Evolutionary conservation across 495 filamentous ascomycete species (phyloP).

Genomic region (Cercophora sp.): DNA sequence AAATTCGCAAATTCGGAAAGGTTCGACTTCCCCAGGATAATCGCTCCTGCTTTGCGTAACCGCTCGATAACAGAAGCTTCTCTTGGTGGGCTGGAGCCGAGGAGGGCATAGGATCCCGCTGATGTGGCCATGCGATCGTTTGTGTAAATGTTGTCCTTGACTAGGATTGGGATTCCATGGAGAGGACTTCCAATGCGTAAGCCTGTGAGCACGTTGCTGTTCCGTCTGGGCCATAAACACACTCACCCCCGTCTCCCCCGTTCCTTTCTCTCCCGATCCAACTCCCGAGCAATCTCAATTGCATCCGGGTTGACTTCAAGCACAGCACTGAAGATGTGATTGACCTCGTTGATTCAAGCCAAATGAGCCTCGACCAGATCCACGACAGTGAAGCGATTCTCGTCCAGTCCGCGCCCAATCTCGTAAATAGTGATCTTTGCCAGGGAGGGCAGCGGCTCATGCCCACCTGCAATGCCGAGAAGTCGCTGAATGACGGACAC

Average conservation of each 20-base stretch:
- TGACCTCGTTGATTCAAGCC: not conserved
- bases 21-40: not conserved
- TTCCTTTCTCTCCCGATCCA: not conserved
- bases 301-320: not conserved
- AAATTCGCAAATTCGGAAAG: not conserved
- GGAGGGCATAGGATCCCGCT: not conserved
- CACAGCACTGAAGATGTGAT: not conserved
- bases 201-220: not conserved
- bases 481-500: no score
- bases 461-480: no score
- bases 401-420: no score
- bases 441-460: no score
- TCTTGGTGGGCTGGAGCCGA: not conserved
- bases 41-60: not conserved
- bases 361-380: no score
- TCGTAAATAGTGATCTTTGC: no score
- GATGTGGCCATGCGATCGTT: constrained; percentile 1
- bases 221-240: not conserved
- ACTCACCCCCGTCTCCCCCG: not conserved
- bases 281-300: not conserved
- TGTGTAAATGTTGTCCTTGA: not conserved
- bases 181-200: not conserved
- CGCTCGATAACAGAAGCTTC: not conserved
- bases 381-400: no score
- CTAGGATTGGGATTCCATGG: not conserved